Base-by-base conservation (phyloP, 2,329 filamentous ascomycete species). In the Paracoccidioides brasiliensis region DNA sequence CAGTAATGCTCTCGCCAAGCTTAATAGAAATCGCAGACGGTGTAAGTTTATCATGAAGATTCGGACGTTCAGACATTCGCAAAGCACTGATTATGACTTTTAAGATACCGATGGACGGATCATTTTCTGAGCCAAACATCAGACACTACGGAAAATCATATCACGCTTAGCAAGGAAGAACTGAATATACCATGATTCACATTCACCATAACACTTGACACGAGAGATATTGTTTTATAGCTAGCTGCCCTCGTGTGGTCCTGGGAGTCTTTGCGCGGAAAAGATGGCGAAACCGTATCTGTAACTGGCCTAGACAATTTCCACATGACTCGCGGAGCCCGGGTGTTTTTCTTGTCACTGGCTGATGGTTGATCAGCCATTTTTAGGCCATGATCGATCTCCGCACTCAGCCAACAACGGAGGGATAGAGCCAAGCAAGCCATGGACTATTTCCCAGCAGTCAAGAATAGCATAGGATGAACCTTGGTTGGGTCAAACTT, bases 221-320 rank as follows among this genome's bases (percentile, higher is more conserved):
- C 2, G 22, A 22, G 22, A 22, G 22, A 22, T 22, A 22, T 22
- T 22, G 22, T 22, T 22, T 22, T 22, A 22, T 22, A 22, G 22
- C 22, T 40, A 54, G 53, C 7, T 54, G 35, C 53, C 22, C 53
- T 54, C 53, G 53, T 54, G 53, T 54, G 40, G 52, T 28, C 42
- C 32, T 37, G 5, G 8, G 42, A 28, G 32, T 45, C 12, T 48
- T 49, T 48, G 4, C 8, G 4, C n/a, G 35, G 32, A 28, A 15
- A 3, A 38, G n/a, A 7, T 40, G 42, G 52, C 49, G 15, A 37
- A 28, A 52, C 32, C 22, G 49, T 32, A 14, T 14, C 33, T 9
- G 9, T 52, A 22, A 22, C 22, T 22, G 22, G 22, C 22, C 22
- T 22, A 22, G 22, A 22, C 22, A 22, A 15, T 37, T 40, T 48